These are phyloP conservation scores for Rehmannia glutinosa DNA, from an alignment of 257 asterid species.

Conservation along the genomic window DNA sequence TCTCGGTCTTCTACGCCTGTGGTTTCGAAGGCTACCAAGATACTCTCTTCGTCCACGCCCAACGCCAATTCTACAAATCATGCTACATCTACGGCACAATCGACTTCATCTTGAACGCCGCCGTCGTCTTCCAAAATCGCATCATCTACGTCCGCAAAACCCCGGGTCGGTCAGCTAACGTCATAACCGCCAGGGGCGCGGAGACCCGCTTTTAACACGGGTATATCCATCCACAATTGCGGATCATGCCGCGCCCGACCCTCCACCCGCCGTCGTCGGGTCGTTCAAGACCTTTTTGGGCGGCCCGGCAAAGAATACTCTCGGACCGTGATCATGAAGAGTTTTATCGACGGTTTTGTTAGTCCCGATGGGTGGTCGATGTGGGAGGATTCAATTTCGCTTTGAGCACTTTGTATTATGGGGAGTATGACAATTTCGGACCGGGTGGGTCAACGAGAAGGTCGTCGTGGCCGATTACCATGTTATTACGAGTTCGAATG, in stretches of 20 bases:
- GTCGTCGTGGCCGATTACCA: constrained; percentile 83
- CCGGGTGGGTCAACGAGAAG: constrained; percentile 52
- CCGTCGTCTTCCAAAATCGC: constrained; percentile 82
- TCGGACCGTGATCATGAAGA: constrained; percentile 60
- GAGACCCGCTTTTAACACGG: constrained; percentile 88
- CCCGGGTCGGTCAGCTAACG: constrained; percentile 69
- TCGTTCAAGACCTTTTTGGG: constrained; percentile 56
- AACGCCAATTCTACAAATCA: constrained; percentile 82
- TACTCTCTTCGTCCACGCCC: constrained; percentile 84
- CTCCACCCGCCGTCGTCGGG: constrained; percentile 37
- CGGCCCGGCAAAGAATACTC: constrained; percentile 91
- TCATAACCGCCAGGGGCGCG: constrained; percentile 90
- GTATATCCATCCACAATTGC: constrained; percentile 69
- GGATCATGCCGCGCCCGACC: constrained; percentile 39
- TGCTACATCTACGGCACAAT: constrained; percentile 81
- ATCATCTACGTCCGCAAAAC: constrained; percentile 63
- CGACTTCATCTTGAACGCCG: constrained; percentile 84
- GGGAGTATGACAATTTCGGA: constrained; percentile 71
- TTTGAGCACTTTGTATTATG: constrained; percentile 60
- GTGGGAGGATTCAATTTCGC: constrained; percentile 73
- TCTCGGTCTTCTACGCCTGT: constrained; percentile 76
- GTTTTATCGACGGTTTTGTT: constrained; percentile 46
- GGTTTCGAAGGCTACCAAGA: constrained; percentile 86
- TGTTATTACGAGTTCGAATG: constrained; percentile 40
- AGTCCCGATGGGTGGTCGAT: constrained; percentile 62